Conservation (phyloP, 163 green algal species). For the Chloromonas sp. region DNA sequence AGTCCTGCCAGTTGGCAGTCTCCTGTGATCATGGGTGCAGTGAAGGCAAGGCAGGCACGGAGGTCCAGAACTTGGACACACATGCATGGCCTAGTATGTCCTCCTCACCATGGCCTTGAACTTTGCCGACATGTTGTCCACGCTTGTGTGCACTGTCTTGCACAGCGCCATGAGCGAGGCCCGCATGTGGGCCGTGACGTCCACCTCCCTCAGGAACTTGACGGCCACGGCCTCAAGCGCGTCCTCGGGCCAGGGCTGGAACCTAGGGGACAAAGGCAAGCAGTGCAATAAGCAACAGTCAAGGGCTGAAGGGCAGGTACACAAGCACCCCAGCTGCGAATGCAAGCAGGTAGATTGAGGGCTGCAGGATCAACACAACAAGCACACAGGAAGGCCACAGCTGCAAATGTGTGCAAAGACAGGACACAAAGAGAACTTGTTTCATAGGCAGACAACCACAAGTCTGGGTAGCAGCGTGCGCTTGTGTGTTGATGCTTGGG, state of each 20-base stretch:
- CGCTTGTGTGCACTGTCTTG: constrained; percentile 5
- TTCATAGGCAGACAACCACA: no score
- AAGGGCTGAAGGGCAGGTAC: not conserved
- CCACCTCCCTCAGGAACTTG: constrained; percentile 47
- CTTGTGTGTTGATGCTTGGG: no score
- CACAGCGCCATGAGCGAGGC: not conserved
- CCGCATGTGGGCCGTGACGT: constrained; percentile 11
- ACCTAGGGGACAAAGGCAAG: constrained; percentile 21
- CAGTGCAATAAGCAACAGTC: not conserved
- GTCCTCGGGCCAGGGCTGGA: constrained; percentile 60
- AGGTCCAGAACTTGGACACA: no score
- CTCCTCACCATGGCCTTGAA: constrained; percentile 33
- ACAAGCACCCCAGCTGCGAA: no score
- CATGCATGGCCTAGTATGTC: no score
- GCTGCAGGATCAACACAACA: not conserved
- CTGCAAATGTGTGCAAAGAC: no score
- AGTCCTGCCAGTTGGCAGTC: no score
- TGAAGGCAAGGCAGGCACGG: no score
- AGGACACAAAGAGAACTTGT: no score
- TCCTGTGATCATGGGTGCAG: no score
- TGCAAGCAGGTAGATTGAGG: no score
- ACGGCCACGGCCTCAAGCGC: constrained; percentile 64
- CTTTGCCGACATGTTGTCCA: not conserved
- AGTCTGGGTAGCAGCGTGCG: no score
- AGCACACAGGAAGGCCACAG: not conserved